Base-by-base conservation (phyloP, 768 basidiomycete species). In the Mycena maculata region DNA sequence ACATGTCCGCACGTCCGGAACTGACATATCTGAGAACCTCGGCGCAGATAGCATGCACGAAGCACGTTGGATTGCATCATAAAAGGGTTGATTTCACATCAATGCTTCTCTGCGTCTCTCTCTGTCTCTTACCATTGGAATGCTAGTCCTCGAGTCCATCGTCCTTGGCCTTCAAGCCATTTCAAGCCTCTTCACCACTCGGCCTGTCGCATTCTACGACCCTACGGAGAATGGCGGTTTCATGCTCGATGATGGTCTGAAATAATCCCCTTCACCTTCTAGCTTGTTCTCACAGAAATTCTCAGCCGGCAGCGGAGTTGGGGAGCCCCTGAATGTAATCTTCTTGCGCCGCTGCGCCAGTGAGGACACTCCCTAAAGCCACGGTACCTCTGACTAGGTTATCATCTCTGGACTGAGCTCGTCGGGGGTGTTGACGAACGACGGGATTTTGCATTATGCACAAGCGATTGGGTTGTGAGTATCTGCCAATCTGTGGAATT, bases 351-450 rank as follows among this genome's bases (percentile, higher is more conserved):
- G 45, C 42, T 53, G 54, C 10, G 31, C 5, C 11, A 10, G 4
- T 20, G 8, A 7, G 39, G 3, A 27, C 23, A 4, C 44, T 0
- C n/a, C 7, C 27, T 33, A 50, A 52, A 20, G 36, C 22, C 41
- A 50, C n/a, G n/a, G n/a, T n/a, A n/a, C n/a, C n/a, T n/a, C n/a
- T 38, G 15, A 47, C 18, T 81, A 89, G 75, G 86, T 89, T 44
- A 87, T 90, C 69, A 82, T 89, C 67, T 90, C 88, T 0, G 88
- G 82, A 3, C 62, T 79, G 25, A 89, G 87, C 73, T 85, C 85
- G 8, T 79, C 82, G 0, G 76, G 54, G 12, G 81, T 89, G 18
- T 77, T 88, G 52, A 86, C 83, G 1, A 78, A 82, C 41, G 71
- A 75, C 30, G 86, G 87, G 0, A 70, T 88, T 53, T 61, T 86